phyloP scores from a whole-genome alignment of 805 yeast species.

The Debaryomyces castellii region DNA sequence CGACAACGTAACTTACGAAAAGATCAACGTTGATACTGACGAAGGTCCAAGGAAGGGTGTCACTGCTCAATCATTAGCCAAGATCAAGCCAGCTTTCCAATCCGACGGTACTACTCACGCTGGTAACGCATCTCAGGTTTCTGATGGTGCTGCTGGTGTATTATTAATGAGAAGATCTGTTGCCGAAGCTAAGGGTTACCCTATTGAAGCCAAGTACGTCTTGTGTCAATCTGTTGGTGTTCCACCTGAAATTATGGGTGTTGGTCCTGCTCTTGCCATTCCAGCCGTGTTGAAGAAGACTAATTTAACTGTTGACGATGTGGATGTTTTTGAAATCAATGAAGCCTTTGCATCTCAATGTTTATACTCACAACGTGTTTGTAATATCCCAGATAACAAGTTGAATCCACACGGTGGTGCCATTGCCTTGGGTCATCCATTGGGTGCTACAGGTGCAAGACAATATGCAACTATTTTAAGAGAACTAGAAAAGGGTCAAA shows the following conservation, averaged over 20 bases:
- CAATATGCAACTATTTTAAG: constrained; percentile 86
- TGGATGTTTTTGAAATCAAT: constrained; percentile 81
- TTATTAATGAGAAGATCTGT: constrained; percentile 80
- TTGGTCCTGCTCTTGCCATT: constrained; percentile 95
- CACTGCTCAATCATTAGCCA: constrained; percentile 70
- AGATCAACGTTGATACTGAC: constrained; percentile 57
- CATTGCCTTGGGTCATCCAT: constrained; percentile 93
- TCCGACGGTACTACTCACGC: constrained; percentile 88
- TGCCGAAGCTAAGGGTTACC: constrained; percentile 72
- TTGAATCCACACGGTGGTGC: constrained; percentile 95
- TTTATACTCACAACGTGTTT: constrained; percentile 64
- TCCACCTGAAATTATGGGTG: constrained; percentile 97
- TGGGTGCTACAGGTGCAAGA: constrained; percentile 70
- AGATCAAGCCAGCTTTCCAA: constrained; percentile 83
- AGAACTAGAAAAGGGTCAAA: constrained; percentile 73
- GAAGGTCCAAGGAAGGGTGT: constrained; percentile 92
- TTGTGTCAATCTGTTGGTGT: constrained; percentile 85
- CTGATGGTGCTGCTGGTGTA: constrained; percentile 95
- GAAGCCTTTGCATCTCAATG: constrained; percentile 98
- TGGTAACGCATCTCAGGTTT: constrained; percentile 94
- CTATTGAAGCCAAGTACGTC: constrained; percentile 77
- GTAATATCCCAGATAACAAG: constrained; percentile 60
- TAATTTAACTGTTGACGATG: constrained; percentile 61
- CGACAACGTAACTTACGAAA: constrained; percentile 46
- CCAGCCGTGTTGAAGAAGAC: constrained; percentile 71